A percentile compares a stretch with the other conserved stretches of the same genome.
These are phyloP conservation scores for Russula foetens DNA, from an alignment of 768 basidiomycete species.

Conservation along the genomic window DNA sequence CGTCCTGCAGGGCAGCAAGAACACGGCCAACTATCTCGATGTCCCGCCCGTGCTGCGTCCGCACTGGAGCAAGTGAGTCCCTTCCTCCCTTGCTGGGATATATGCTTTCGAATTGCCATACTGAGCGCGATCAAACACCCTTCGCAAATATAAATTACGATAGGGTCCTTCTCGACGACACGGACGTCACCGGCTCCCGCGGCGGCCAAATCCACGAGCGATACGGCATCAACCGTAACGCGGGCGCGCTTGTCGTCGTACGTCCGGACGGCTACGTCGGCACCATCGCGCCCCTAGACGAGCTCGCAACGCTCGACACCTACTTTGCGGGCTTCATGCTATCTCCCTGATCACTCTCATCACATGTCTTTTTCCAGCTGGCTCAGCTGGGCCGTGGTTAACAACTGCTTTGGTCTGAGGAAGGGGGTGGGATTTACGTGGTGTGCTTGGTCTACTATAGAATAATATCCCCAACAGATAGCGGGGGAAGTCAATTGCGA, in stretches of 20 bases:
- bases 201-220: constrained; percentile 50
- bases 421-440: no score
- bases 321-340: constrained; percentile 45
- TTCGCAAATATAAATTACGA: constrained; percentile 31
- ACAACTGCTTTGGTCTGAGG: neutral
- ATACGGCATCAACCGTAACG: constrained; percentile 40
- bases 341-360: neutral
- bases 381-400: neutral
- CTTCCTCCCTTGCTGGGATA: neutral
- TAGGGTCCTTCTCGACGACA: constrained; percentile 48
- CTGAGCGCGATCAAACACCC: neutral
- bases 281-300: constrained; percentile 43
- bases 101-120: neutral
- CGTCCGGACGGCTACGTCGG: constrained; percentile 64
- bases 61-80: constrained; percentile 37
- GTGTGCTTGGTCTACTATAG: no score
- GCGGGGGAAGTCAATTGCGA: no score
- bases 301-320: constrained; percentile 29
- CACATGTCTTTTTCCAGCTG: no score
- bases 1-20: constrained; percentile 28
- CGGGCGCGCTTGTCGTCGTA: constrained; percentile 46
- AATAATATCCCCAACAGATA: no score
- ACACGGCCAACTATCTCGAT: constrained; percentile 26
- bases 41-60: constrained; percentile 29
- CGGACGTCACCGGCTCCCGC: constrained; percentile 33